Evolutionary conservation across 768 basidiomycete species (phyloP), one percentile per base, ranked within the genome.

Genomic region (Rubroboletus satanas): DNA sequence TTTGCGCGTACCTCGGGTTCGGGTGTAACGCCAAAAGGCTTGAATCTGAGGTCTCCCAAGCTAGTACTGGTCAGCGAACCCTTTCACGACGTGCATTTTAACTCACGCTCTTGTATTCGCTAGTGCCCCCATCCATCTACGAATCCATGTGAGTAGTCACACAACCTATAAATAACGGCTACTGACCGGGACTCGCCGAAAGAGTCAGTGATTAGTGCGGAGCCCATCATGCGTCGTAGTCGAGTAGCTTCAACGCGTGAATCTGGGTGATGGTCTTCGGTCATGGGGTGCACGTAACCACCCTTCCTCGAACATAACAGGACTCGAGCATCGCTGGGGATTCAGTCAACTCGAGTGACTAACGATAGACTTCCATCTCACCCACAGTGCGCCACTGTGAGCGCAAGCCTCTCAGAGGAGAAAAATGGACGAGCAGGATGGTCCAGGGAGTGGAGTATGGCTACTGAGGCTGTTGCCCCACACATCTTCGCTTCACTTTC

Each of bases 261-360:
- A 62, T 98, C 96, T n/a, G 93, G 88, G 68, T 98, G 96, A 67
- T 99, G 97, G 29, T 83, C 87, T 73, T 98, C 93, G 0, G 97
- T 97, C 82, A 98, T 89, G 2, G 91, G 82, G 44, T 80, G 74
- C n/a, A 86, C 90, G 43, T 77, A 73, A 1, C 93, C 94, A 31
- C 80, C 82, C 18, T 85, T 73, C 0, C 85, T 84, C 7, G 87
- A 79, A 55, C 91, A 91, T 38, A 99, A 73, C 12, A 98, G 69
- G 5, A 94, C 90, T 36, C 93, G 83, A 2, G 95, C 96, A 70
- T 98, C 95, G 6, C 94, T 95, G 61, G 41, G 31, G 21, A 33
- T 7, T 56, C 51, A 23, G 60, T 64, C 36, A 63, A 45, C 51
- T 39, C 42, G 23, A 48, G 46, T 48, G 44, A 36, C 44, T 21